Evolutionary conservation across 73 alveolate species (phyloP).

Genomic region (Breviolum minutum): DNA sequence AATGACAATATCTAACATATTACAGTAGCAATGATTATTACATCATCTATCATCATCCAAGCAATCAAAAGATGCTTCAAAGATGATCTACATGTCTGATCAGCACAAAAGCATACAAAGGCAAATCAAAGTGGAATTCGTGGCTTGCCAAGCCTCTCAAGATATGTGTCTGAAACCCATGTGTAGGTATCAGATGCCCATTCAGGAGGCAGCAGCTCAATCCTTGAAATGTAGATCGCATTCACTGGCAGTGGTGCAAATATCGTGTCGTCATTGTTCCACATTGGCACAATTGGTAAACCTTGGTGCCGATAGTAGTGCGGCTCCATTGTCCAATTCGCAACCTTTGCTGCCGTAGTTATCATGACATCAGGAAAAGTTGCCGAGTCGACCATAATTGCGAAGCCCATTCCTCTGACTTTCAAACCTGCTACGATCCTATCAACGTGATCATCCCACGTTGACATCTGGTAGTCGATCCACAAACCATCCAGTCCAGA

Average conservation of each 20-base stretch:
- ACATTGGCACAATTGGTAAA: slow-evolving; percentile 50
- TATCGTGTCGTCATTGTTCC: slow-evolving; percentile 77
- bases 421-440: slow-evolving; percentile 65
- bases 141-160: slow-evolving; percentile 35
- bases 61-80: no score
- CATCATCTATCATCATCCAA: no score
- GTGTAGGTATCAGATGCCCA: slow-evolving; percentile 88
- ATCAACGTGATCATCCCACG: slow-evolving; percentile 28
- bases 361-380: slow-evolving; percentile 67
- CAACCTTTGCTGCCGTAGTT: slow-evolving; percentile 18
- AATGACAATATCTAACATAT: no score
- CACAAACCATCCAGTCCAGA: slow-evolving; percentile 79
- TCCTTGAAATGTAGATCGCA: slow-evolving; percentile 76
- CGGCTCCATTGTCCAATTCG: slow-evolving; percentile 63
- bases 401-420: slow-evolving; percentile 65
- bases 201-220: slow-evolving; percentile 56
- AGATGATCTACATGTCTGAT: no score
- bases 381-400: slow-evolving; percentile 83
- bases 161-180: slow-evolving; percentile 64
- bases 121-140: no score
- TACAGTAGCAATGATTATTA: no score
- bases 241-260: slow-evolving; percentile 77
- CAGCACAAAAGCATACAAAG: no score
- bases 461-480: slow-evolving; percentile 68
- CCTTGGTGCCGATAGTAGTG: slow-evolving; percentile 95